Evolutionary conservation across 2,329 filamentous ascomycete species (phyloP).

Genomic region (Parastagonospora avenae): DNA sequence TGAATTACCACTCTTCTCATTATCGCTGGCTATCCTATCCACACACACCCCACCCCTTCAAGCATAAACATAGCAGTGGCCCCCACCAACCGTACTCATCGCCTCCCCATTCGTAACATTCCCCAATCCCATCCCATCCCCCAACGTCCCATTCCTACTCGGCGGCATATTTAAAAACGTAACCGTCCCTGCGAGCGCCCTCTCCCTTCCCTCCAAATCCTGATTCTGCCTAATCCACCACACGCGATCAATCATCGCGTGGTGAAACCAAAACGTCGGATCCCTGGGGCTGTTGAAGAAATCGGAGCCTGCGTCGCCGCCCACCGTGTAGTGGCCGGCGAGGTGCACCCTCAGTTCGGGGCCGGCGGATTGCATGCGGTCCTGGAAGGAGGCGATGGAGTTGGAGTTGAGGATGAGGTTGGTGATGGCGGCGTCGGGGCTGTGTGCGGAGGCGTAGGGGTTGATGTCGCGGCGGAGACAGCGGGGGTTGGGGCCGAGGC

Average conservation of each 20-base stretch:
- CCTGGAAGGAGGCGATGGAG: slow-evolving; percentile 45
- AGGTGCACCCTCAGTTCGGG: slow-evolving; percentile 49
- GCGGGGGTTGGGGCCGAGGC: slow-evolving; percentile 42
- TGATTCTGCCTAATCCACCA: slow-evolving; percentile 59
- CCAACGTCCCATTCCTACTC: slow-evolving; percentile 53
- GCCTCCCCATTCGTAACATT: slow-evolving; percentile 43
- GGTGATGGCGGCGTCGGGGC: slow-evolving; percentile 28
- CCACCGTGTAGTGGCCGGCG: slow-evolving; percentile 46
- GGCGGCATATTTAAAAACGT: slow-evolving; percentile 52
- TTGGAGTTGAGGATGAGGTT: slow-evolving; percentile 24
- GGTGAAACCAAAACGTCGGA: slow-evolving; percentile 55
- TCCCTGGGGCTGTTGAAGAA: slow-evolving; percentile 54
- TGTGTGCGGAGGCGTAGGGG: slow-evolving; percentile 22
- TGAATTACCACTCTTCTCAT: too few relatives aligned
- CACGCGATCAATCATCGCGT: slow-evolving; percentile 53
- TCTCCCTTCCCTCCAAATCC: slow-evolving; percentile 43
- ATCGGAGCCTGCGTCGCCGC: slow-evolving; percentile 25
- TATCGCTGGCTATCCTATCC: too few relatives aligned
- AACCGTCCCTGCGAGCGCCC: slow-evolving; percentile 50
- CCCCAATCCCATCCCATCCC: slow-evolving; percentile 32
- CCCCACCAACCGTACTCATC: slow-evolving; percentile 50
- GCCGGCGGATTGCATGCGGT: slow-evolving; percentile 42
- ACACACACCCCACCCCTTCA: too few relatives aligned
- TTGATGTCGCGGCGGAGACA: slow-evolving; percentile 47
- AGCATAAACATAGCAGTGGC: slow-evolving; percentile 52